These are phyloP conservation scores for Melampsora occidentalis DNA, from an alignment of 1,284 basidiomycete species.

Conservation along the genomic window DNA sequence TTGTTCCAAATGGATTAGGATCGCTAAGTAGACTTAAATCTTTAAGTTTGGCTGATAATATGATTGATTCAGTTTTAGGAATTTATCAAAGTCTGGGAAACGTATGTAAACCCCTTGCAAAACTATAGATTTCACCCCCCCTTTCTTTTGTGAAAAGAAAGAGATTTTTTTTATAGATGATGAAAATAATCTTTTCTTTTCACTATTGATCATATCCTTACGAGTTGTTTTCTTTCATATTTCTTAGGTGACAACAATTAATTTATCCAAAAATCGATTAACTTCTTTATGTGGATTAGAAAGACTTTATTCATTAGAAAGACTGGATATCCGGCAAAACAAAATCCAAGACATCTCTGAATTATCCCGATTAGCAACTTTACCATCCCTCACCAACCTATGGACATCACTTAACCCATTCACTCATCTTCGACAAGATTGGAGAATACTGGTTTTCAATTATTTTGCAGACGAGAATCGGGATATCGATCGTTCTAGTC, in stretches of 20 bases:
- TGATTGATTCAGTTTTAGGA: slow-evolving; percentile 90
- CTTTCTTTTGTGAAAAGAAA: background rate
- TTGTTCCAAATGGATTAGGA: slow-evolving; percentile 67
- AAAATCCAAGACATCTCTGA: slow-evolving; percentile 77
- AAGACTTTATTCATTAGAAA: slow-evolving; percentile 73
- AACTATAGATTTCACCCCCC: background rate
- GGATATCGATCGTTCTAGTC: slow-evolving; percentile 19
- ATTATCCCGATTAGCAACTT: slow-evolving; percentile 73
- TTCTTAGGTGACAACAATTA: slow-evolving; percentile 60
- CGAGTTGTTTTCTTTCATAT: no score
- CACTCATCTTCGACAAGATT: slow-evolving; percentile 41
- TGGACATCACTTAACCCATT: slow-evolving; percentile 80
- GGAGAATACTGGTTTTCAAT: slow-evolving; percentile 46
- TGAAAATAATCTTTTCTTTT: no score
- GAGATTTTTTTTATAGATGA: no score
- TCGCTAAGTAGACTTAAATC: slow-evolving; percentile 72
- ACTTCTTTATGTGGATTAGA: slow-evolving; percentile 92
- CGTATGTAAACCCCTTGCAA: slow-evolving; percentile 56
- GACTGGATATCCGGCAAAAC: slow-evolving; percentile 82
- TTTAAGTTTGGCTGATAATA: slow-evolving; percentile 88
- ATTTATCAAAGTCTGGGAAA: slow-evolving; percentile 75
- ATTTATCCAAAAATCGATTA: slow-evolving; percentile 78
- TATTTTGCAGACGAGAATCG: slow-evolving; percentile 46
- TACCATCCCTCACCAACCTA: slow-evolving; percentile 73
- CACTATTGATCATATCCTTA: no score